Evolutionary conservation across 2,329 filamentous ascomycete species (phyloP).

Genomic region (Colletotrichum paranaense): DNA sequence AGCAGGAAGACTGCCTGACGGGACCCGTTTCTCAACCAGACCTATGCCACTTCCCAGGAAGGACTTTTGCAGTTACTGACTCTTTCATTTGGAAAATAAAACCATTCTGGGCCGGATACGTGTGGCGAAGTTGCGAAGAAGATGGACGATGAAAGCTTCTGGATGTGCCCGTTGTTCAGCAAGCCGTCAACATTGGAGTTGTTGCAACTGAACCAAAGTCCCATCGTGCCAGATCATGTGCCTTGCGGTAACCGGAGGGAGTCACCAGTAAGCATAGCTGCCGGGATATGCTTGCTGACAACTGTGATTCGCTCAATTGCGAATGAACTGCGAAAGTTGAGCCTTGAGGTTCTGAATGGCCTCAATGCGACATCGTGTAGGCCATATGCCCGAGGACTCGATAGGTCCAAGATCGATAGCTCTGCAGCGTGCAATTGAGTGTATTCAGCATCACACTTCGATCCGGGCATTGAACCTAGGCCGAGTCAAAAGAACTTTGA

Average conservation of each 20-base stretch:
- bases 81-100: constrained; percentile 1
- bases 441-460: neutral
- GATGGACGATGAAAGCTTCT: neutral
- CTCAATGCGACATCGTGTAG: constrained; percentile 7
- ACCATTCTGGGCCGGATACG: neutral
- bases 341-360: constrained; percentile 8
- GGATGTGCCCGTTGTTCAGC: neutral
- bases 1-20: constrained; percentile 18
- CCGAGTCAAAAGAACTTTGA: neutral
- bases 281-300: constrained; percentile 10
- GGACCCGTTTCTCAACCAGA: constrained; percentile 12
- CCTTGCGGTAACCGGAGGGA: neutral
- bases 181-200: neutral
- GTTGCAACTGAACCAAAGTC: constrained; percentile 29
- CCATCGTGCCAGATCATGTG: constrained; percentile 35
- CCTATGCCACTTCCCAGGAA: constrained; percentile 2
- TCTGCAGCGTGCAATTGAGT: neutral
- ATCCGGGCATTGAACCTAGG: neutral
- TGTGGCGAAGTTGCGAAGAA: neutral
- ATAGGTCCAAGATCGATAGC: neutral
- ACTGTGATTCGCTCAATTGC: neutral
- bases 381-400: neutral
- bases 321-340: neutral
- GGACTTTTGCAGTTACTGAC: constrained; percentile 28
- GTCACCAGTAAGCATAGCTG: constrained; percentile 9